A percentile compares a stretch with the other conserved stretches of the same genome.
Conservation (phyloP, 257 asterid species). For the Orobanche coerulescens region DNA sequence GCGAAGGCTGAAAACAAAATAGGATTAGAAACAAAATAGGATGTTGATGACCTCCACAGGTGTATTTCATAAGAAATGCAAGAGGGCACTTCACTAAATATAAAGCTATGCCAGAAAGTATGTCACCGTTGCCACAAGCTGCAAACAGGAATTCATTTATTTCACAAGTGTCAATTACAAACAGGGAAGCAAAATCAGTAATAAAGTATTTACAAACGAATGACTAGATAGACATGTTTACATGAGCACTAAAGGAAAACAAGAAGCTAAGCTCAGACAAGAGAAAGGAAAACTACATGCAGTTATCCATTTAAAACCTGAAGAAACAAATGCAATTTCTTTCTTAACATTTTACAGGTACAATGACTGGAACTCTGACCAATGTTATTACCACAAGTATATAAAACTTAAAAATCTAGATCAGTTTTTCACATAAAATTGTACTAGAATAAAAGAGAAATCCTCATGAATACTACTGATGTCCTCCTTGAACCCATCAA, state of each 20-base stretch:
- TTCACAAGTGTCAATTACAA: too few species aligned
- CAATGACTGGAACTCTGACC: neutral
- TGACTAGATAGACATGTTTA: neutral
- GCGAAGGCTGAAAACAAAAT: constrained; percentile 60
- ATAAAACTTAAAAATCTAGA: neutral
- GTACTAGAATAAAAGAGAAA: neutral
- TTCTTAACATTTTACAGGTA: neutral
- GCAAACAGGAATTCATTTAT: neutral
- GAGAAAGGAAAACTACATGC: neutral
- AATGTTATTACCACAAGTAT: neutral
- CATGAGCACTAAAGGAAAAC: neutral
- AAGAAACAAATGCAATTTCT: neutral
- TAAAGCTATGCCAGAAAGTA: neutral
- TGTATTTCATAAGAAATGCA: neutral
- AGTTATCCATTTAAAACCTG: neutral
- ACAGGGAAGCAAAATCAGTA: neutral
- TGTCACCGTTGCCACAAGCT: neutral
- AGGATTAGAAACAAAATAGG: constrained; percentile 5
- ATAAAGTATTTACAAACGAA: neutral
- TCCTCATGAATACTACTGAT: neutral
- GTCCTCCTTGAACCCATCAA: neutral
- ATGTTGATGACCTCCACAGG: constrained; percentile 3
- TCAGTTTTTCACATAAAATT: neutral
- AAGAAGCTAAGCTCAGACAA: neutral
- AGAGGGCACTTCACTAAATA: neutral